Evolutionary conservation across 2,329 filamentous ascomycete genomes (phyloP), one percentile per base, ranked within the genome.

Genomic region (Dothideomycetidae sp.): DNA sequence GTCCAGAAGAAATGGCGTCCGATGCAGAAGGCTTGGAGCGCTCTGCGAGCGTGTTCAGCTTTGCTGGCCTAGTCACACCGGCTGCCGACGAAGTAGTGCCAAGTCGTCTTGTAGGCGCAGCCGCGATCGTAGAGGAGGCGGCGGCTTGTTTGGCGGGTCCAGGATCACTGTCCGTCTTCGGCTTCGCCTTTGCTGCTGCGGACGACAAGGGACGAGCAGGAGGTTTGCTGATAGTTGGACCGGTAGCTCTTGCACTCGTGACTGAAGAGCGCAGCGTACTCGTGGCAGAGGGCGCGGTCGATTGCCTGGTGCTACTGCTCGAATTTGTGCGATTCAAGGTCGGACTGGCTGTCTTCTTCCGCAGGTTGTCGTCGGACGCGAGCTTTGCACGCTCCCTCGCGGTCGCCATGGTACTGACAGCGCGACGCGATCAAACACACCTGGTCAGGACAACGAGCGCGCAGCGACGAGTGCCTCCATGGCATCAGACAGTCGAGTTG

Each of bases 271-370:
- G 31, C 17, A 30, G 4, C 11, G 18, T 16, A 26, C 16, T 21
- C 15, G n/a, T 29, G 7, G 30, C 33, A 7, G 7, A 7, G 7
- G 21, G 21, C n/a, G 21, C n/a, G 7, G 21, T 26, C 21, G 21
- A 26, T 7, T 7, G 7, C n/a, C 21, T 26, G 21, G n/a, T n/a
- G n/a, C 21, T 26, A 19, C 16, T 32, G 11, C 15, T 5, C 12
- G 36, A 21, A 10, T 32, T 18, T 5, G 36, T 33, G 13, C 36
- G 29, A 15, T 30, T 38, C 10, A 29, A n/a, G 13, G 36, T 18
- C 28, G 36, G 36, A 26, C 29, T 38, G 18, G 36, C 36, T 11
- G 36, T 28, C 30, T 38, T 38, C 30, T 38, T 38, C 29, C 36
- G 36, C 36, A 38, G 29, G 31, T 29, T 29, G 19, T 38, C 36